Evolutionary conservation across 192 early-diverging fungal species (phyloP), one percentile per base, ranked within the genome.

Genomic region (Backusella parvicylindrica): DNA sequence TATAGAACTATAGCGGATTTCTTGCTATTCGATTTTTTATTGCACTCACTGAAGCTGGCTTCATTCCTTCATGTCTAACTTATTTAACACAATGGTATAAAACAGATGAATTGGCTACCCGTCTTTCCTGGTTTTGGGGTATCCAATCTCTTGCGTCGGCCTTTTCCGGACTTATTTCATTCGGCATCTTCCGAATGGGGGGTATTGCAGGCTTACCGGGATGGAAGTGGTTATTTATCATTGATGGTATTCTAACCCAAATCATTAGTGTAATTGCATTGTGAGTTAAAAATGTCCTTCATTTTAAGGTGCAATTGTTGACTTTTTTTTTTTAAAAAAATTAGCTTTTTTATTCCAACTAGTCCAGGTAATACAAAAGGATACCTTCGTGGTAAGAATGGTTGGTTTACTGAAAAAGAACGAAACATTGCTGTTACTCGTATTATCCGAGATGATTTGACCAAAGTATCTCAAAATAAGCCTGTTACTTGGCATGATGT

Each of bases 171-270:
- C 60, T 89, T 5, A 63, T 92, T n/a, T 79, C 91, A 1, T 90
- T 84, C 56, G 88, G 80, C 47, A 84, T 92, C 76, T 81, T 90
- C 4, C 83, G 84, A 13, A 40, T 92, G 70, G 76, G 82, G 3
- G 87, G 89, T n/a, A 69, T 81, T 33, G 81, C 63, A 47, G 87
- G 84, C 53, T 74, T 89, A 7, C 50, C 79, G 8, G 91, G 88
- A 16, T 92, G 91, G 91, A 81, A 84, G 38, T 92, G 91, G 91
- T 64, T 91, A 23, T 91, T 91, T 78, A 26, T 87, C 36, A 76
- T 92, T 69, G 91, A 91, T 38, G 91, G 89, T 26, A 53, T 87
- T 28, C 79, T 82, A 16, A 91, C 91, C 2, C 73, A 85, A 18
- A 35, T 88, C 30, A 41, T 89, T 28, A 86, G 85, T 16, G 21